These are phyloP conservation scores for Asterophora lycoperdoides DNA, from an alignment of 768 basidiomycete species.

Conservation along the genomic window DNA sequence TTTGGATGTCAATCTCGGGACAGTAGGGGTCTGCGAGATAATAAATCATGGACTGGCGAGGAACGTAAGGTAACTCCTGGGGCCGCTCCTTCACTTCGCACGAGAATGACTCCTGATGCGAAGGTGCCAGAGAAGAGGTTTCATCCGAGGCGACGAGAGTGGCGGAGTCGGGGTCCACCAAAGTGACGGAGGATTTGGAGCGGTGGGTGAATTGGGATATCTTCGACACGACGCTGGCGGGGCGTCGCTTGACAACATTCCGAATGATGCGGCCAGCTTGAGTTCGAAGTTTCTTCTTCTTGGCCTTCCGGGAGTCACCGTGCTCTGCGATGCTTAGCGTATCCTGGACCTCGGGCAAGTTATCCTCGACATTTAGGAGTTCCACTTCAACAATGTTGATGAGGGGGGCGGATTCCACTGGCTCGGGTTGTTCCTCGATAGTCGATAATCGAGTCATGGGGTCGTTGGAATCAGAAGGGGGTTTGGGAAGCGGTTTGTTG, in stretches of 20 bases:
- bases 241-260: slow-evolving; percentile 12
- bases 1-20: slow-evolving; percentile 22
- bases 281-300: slow-evolving; percentile 7
- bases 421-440: slow-evolving; percentile 1
- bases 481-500: slow-evolving; percentile 21
- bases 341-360: not conserved
- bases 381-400: slow-evolving; percentile 11
- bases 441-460: not conserved
- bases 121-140: not conserved
- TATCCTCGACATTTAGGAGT: slow-evolving; percentile 6
- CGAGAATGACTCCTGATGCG: slow-evolving; percentile 6
- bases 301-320: not conserved
- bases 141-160: slow-evolving; percentile 1
- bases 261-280: slow-evolving; percentile 13
- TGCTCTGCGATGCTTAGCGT: not conserved
- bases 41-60: slow-evolving; percentile 25
- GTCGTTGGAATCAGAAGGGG: slow-evolving; percentile 9
- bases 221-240: slow-evolving; percentile 5
- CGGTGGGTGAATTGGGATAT: slow-evolving; percentile 7
- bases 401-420: not conserved
- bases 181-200: slow-evolving; percentile 8
- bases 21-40: slow-evolving; percentile 23
- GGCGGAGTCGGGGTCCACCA: not conserved
- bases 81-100: slow-evolving; percentile 3
- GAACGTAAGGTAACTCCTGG: slow-evolving; percentile 15